phyloP scores from a whole-genome alignment of 2,329 filamentous ascomycete species.

The Xylaria sp. region DNA sequence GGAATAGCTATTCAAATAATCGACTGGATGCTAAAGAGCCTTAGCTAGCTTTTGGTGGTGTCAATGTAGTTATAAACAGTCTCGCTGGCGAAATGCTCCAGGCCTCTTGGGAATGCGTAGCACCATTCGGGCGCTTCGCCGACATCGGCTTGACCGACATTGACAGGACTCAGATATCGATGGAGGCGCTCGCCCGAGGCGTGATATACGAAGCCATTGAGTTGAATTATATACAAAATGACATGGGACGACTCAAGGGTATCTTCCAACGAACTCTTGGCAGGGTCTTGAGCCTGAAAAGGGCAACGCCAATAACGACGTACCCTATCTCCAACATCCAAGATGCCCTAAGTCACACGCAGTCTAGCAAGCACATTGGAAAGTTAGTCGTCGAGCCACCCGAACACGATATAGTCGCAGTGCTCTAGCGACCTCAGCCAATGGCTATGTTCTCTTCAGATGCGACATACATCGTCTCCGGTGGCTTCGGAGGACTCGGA shows the following conservation, averaged over 20 bases:
- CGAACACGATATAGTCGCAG: constrained; percentile 40
- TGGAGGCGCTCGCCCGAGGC: constrained; percentile 50
- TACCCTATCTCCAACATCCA: constrained; percentile 39
- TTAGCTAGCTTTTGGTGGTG: constrained; percentile 35
- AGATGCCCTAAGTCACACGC: constrained; percentile 40
- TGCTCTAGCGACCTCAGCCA: constrained; percentile 25
- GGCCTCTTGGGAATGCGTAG: constrained; percentile 50
- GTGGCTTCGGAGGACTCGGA: constrained; percentile 47
- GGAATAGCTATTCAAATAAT: too few species aligned
- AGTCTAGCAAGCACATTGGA: constrained; percentile 39
- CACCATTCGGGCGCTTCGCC: constrained; percentile 49
- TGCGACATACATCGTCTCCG: constrained; percentile 44
- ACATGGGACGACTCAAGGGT: constrained; percentile 28
- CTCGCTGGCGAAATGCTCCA: constrained; percentile 46
- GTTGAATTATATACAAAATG: constrained; percentile 34
- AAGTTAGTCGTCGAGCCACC: constrained; percentile 40
- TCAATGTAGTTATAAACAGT: constrained; percentile 49
- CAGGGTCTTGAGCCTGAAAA: constrained; percentile 28
- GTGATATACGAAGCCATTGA: constrained; percentile 41
- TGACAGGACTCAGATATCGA: constrained; percentile 49
- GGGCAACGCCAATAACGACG: constrained; percentile 33
- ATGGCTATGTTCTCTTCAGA: constrained; percentile 37
- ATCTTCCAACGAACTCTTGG: constrained; percentile 31
- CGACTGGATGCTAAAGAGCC: too few species aligned
- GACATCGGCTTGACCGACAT: constrained; percentile 35